Percentiles rank a stretch among this genome's conserved stretches.
phyloP scores from a whole-genome alignment of 768 basidiomycete genomes.

The Mycena galericulata region DNA sequence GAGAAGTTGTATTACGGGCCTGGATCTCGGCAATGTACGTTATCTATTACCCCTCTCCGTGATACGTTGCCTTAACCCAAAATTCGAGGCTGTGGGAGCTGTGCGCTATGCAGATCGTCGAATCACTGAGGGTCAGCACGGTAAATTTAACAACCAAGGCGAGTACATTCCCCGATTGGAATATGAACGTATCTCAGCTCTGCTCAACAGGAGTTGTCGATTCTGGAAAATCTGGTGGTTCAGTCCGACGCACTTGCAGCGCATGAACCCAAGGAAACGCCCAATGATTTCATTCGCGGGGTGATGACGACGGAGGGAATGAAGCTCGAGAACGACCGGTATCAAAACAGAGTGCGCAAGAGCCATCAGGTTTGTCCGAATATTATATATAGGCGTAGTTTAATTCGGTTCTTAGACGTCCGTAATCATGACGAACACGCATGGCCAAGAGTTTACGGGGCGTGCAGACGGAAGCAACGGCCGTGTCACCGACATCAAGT shows the following conservation, averaged over 20 bases:
- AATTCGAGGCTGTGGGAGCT: constrained; percentile 3
- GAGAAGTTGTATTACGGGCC: constrained; percentile 6
- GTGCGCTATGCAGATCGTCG: neutral
- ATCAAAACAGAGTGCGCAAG: constrained; percentile 53
- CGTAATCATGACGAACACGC: constrained; percentile 49
- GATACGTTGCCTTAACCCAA: neutral
- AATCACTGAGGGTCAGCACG: constrained; percentile 38
- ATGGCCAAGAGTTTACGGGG: constrained; percentile 47
- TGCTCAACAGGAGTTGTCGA: constrained; percentile 44
- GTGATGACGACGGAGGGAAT: constrained; percentile 43
- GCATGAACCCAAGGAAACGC: constrained; percentile 46
- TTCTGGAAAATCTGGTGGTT: constrained; percentile 45
- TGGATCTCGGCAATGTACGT: constrained; percentile 19
- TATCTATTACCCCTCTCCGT: neutral
- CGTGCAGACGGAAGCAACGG: constrained; percentile 47
- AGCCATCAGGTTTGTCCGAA: constrained; percentile 49
- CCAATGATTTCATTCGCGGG: constrained; percentile 48
- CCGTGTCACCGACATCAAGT: constrained; percentile 49
- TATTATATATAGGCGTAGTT: neutral
- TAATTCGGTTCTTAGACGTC: constrained; percentile 39
- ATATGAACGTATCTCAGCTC: neutral
- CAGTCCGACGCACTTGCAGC: constrained; percentile 50
- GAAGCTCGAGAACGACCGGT: constrained; percentile 52
- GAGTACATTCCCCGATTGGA: constrained; percentile 4
- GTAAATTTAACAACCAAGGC: constrained; percentile 36